Base-by-base conservation (phyloP, 139 green algal species). In the Edaphochlamys debaryana region DNA sequence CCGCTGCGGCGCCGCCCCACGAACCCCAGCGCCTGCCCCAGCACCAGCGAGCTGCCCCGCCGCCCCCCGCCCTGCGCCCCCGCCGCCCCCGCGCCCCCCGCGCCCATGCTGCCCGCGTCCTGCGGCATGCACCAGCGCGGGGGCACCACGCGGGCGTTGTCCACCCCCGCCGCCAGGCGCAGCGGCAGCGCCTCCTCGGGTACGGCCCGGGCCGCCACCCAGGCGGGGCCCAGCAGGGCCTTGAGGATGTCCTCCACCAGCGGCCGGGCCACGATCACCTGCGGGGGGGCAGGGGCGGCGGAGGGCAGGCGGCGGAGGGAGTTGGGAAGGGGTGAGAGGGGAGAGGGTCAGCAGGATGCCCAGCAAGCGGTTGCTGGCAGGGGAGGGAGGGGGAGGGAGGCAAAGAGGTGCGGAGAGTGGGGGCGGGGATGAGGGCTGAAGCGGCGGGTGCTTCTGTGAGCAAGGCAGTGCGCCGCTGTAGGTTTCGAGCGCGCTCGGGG, bases 81-180 rank as follows among this genome's bases (percentile, higher is more conserved):
- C n/a, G n/a, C n/a, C n/a, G n/a, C n/a, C n/a, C n/a, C n/a, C n/a
- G n/a, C n/a, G n/a, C n/a, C n/a, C n/a, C n/a, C n/a, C n/a, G n/a
- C n/a, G n/a, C n/a, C n/a, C n/a, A n/a, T n/a, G 36, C 27, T 36
- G 11, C 37, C 40, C 42, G n/a, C 63, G 48, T 83, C 77, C 41
- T 74, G 63, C 22, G 77, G 77, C 77, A 83, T 73, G 77, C 77
- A 75, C 77, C 77, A 83, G 9, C 64, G 41, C 20, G 77, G 52
- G 45, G 48, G 41, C 29, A 71, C 63, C 32, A 83, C 77, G 8
- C 0, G 30, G 64, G n/a, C 50, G 63, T 83, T 83, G 77, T 83
- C 77, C 17, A 83, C 4, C 41, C 4, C 34, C 25, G 64, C 63
- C 17, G 67, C 63, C 27, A 41, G 34, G 9, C 34, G 48, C 54